phyloP scores from a whole-genome alignment of 2,329 filamentous ascomycete species.

The Stemphylium vesicarium region DNA sequence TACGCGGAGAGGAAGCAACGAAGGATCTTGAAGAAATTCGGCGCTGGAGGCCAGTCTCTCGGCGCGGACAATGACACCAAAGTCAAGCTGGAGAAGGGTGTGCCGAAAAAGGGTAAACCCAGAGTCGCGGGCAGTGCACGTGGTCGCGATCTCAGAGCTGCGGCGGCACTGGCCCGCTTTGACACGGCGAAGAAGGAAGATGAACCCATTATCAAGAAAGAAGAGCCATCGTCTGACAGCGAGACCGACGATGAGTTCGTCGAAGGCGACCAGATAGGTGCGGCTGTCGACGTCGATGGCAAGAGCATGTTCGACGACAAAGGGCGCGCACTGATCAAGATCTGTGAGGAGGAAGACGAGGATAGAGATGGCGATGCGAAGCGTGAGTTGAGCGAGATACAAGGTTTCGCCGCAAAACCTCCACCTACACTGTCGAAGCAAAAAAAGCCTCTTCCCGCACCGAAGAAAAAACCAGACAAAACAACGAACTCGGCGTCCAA shows the following conservation, averaged over 20 bases:
- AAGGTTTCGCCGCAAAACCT: slow-evolving; percentile 49
- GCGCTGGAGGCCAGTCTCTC: slow-evolving; percentile 69
- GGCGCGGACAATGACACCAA: slow-evolving; percentile 73
- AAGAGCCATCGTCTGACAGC: slow-evolving; percentile 39
- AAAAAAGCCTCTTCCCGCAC: not conserved
- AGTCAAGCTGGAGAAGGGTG: slow-evolving; percentile 70
- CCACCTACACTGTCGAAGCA: no score
- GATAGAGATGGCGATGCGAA: slow-evolving; percentile 40
- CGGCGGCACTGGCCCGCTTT: slow-evolving; percentile 77
- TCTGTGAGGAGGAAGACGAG: slow-evolving; percentile 73
- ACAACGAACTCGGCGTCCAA: not conserved
- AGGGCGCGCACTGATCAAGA: slow-evolving; percentile 70
- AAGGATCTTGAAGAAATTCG: slow-evolving; percentile 78
- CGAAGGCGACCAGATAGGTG: slow-evolving; percentile 50
- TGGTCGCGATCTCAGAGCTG: slow-evolving; percentile 76
- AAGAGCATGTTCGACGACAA: slow-evolving; percentile 68
- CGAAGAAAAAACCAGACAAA: not conserved
- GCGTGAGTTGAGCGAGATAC: slow-evolving; percentile 72
- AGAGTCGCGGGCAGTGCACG: slow-evolving; percentile 76
- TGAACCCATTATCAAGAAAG: slow-evolving; percentile 48
- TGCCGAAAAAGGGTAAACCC: slow-evolving; percentile 68
- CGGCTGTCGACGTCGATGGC: slow-evolving; percentile 70
- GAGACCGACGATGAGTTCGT: slow-evolving; percentile 47
- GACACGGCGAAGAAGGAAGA: slow-evolving; percentile 59
- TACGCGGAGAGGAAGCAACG: slow-evolving; percentile 77